These are phyloP conservation scores for Sporothrix brasiliensis DNA, from an alignment of 2,329 filamentous ascomycete genomes.

Conservation along the genomic window DNA sequence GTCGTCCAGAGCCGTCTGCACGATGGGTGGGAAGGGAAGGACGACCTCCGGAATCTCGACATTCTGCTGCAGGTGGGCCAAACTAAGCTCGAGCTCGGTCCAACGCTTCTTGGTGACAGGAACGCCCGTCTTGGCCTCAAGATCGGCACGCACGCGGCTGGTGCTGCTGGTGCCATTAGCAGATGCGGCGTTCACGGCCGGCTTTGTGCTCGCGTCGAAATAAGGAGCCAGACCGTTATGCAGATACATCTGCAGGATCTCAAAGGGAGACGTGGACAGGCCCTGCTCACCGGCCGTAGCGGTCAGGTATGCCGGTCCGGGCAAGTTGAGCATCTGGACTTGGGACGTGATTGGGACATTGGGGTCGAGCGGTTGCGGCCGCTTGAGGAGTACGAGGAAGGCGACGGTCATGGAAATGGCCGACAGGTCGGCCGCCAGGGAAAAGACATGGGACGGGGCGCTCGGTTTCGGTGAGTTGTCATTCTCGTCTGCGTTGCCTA, in stretches of 20 bases:
- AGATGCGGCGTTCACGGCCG: slow-evolving; percentile 65
- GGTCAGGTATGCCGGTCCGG: slow-evolving; percentile 73
- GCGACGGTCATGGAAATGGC: slow-evolving; percentile 78
- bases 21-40: slow-evolving; percentile 82
- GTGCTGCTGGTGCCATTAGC: slow-evolving; percentile 42
- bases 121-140: slow-evolving; percentile 90
- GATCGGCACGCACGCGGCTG: slow-evolving; percentile 67
- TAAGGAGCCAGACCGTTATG: slow-evolving; percentile 92
- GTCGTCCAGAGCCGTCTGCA: slow-evolving; percentile 81
- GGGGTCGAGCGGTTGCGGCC: slow-evolving; percentile 83
- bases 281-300: slow-evolving; percentile 70
- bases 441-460: slow-evolving; percentile 65
- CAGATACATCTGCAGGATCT: slow-evolving; percentile 87
- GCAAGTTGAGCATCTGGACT: slow-evolving; percentile 90
- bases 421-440: slow-evolving; percentile 78
- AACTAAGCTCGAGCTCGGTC: slow-evolving; percentile 86
- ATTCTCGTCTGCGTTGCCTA: slow-evolving; percentile 52
- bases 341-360: slow-evolving; percentile 80
- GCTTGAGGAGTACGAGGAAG: slow-evolving; percentile 87
- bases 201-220: slow-evolving; percentile 93
- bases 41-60: slow-evolving; percentile 94
- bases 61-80: slow-evolving; percentile 94
- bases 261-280: slow-evolving; percentile 78
- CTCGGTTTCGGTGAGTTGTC: slow-evolving; percentile 24
- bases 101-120: slow-evolving; percentile 97